These are phyloP conservation scores for Grosmannia penicillata DNA, from an alignment of 2,329 filamentous ascomycete genomes.

Conservation along the genomic window DNA sequence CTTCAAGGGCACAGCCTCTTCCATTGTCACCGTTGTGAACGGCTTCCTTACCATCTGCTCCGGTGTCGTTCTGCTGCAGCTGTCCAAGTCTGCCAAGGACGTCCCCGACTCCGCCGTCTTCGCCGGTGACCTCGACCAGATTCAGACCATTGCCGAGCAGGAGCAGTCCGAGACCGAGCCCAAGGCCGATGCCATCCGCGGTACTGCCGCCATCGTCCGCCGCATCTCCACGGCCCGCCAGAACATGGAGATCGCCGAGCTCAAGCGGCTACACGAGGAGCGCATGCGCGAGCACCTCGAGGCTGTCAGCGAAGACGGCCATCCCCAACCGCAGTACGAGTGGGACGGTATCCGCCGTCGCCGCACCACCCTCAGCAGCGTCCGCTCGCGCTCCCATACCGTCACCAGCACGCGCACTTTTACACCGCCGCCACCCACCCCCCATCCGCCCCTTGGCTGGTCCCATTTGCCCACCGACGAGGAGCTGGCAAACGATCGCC, in stretches of 20 bases:
- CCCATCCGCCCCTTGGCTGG: conserved; percentile 75
- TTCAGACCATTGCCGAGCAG: conserved; percentile 87
- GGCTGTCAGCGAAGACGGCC: conserved; percentile 58
- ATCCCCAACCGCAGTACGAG: conserved; percentile 48
- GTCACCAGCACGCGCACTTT: conserved; percentile 12
- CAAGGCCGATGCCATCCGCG: conserved; percentile 90
- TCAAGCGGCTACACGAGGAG: conserved; percentile 65
- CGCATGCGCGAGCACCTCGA: conserved; percentile 55
- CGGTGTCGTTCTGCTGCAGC: conserved; percentile 79
- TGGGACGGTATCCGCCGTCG: conserved; percentile 84
- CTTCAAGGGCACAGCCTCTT: conserved; percentile 70
- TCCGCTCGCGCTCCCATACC: conserved; percentile 16
- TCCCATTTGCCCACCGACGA: conserved; percentile 61
- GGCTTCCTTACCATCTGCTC: conserved; percentile 90
- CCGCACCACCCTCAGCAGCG: conserved; percentile 30
- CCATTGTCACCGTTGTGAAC: conserved; percentile 80
- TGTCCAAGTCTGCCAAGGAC: conserved; percentile 97
- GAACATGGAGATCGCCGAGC: conserved; percentile 67
- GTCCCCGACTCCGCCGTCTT: conserved; percentile 90
- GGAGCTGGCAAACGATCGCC: conserved; percentile 39
- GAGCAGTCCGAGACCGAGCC: conserved; percentile 94
- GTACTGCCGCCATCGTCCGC: conserved; percentile 74
- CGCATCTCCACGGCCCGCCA: conserved; percentile 62
- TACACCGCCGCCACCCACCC: conserved; percentile 20
- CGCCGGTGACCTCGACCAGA: conserved; percentile 82